Evolutionary conservation across 148 eudicot species (phyloP).

Genomic region (Pharnaceum exiguum): DNA sequence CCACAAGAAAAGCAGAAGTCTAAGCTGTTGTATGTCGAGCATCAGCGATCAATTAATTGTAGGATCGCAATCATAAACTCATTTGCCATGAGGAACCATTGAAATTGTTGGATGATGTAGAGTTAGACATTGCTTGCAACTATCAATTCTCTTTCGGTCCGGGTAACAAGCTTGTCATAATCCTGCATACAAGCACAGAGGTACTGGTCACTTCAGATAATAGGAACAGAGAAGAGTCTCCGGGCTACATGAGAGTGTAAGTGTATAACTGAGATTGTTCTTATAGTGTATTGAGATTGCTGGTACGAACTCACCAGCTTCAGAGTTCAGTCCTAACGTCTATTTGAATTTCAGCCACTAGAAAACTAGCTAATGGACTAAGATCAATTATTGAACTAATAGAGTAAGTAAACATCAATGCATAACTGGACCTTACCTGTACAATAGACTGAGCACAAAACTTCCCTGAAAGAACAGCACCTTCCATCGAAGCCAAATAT

Average conservation of each 20-base stretch:
- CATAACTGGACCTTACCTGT: slow-evolving; percentile 44
- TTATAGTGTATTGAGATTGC: too few relatives aligned
- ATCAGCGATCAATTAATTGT: slow-evolving; percentile 1
- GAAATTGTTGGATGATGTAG: too few relatives aligned
- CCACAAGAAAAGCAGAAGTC: background rate
- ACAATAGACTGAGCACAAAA: slow-evolving; percentile 95
- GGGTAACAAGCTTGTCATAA: slow-evolving; percentile 43
- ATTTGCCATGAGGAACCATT: too few relatives aligned
- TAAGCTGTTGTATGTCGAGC: background rate
- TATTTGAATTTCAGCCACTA: too few relatives aligned
- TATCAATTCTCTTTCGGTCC: slow-evolving; percentile 37
- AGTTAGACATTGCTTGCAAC: slow-evolving; percentile 43
- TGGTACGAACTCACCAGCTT: too few relatives aligned
- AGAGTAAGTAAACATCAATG: too few relatives aligned
- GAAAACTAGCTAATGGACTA: too few relatives aligned
- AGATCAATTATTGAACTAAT: too few relatives aligned
- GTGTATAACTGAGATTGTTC: too few relatives aligned
- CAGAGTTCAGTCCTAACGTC: too few relatives aligned
- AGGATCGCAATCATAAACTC: too few relatives aligned
- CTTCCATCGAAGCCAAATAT: slow-evolving; percentile 99
- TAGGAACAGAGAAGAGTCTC: background rate
- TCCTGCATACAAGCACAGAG: slow-evolving; percentile 44
- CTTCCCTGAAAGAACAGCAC: slow-evolving; percentile 96
- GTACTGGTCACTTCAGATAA: background rate
- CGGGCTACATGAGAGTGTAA: background rate